phyloP scores from a whole-genome alignment of 2,329 filamentous ascomycete species.

The Pyricularia grisea region DNA sequence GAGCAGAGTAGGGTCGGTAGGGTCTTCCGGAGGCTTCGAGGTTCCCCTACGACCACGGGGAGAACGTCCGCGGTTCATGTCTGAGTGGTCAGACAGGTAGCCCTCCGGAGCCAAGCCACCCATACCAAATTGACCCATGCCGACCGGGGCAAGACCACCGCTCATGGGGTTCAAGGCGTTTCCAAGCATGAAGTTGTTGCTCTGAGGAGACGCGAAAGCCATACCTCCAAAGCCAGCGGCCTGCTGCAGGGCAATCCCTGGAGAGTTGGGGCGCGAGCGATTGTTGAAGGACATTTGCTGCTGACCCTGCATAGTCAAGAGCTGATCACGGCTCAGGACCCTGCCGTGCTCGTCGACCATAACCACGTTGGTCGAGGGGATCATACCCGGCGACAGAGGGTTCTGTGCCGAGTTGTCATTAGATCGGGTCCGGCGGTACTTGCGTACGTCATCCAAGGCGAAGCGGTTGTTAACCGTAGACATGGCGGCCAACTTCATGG shows the following conservation, averaged over 20 bases:
- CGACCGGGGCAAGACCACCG: conserved; percentile 51
- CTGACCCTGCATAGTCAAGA: conserved; percentile 64
- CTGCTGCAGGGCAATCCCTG: conserved; percentile 70
- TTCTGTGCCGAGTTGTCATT: conserved; percentile 60
- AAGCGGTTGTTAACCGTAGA: conserved; percentile 98
- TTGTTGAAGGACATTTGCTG: conserved; percentile 47
- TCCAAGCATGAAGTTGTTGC: conserved; percentile 71
- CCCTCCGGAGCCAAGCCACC: conserved; percentile 56
- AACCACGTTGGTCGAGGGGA: conserved; percentile 69
- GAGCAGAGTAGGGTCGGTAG: conserved; percentile 79
- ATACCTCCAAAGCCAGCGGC: conserved; percentile 30
- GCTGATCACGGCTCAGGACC: conserved; percentile 73
- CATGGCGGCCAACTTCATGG: conserved; percentile 95
- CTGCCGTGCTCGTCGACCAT: conserved; percentile 95
- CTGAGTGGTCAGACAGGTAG: conserved; percentile 89
- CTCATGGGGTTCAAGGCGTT: neutral
- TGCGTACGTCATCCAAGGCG: conserved; percentile 90
- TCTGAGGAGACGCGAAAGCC: conserved; percentile 79
- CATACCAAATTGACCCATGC: conserved; percentile 62
- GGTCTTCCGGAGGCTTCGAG: conserved; percentile 96
- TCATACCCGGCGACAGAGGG: conserved; percentile 56
- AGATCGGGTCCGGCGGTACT: conserved; percentile 85
- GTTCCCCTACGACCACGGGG: conserved; percentile 86
- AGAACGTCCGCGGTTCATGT: conserved; percentile 82
- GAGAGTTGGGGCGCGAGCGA: conserved; percentile 82